Evolutionary conservation across 305 asterid genomes (phyloP).

Genomic region (Nicotiana rustica): DNA sequence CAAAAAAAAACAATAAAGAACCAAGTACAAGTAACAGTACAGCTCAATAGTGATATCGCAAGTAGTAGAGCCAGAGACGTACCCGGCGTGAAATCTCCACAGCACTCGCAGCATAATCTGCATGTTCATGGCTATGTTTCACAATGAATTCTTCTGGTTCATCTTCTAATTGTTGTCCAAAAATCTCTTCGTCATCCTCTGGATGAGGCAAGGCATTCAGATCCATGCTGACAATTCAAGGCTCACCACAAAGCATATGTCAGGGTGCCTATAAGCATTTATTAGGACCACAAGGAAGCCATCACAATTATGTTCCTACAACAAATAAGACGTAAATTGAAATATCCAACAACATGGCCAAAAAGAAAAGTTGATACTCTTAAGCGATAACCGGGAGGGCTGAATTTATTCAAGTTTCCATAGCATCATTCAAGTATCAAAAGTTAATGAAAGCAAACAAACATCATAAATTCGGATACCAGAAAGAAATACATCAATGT

Average conservation of each 20-base stretch:
- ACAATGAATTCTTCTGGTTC: conserved; percentile 56
- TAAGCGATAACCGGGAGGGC: neutral
- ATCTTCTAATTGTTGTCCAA: conserved; percentile 63
- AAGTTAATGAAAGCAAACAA: neutral
- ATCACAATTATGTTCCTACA: neutral
- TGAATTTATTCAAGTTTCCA: neutral
- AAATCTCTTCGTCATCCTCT: conserved; percentile 82
- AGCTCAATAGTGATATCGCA: neutral
- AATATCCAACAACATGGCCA: neutral
- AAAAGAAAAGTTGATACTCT: neutral
- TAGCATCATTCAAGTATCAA: neutral
- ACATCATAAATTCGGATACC: neutral
- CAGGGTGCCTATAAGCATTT: conserved; percentile 36
- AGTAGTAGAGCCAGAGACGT: conserved; percentile 42
- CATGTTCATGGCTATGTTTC: conserved; percentile 52
- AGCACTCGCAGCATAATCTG: conserved; percentile 63
- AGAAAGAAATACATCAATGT: neutral
- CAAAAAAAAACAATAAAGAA: neutral
- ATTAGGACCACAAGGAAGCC: neutral
- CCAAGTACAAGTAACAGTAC: neutral
- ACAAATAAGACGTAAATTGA: neutral
- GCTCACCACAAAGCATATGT: conserved; percentile 56
- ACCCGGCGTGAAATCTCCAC: conserved; percentile 76
- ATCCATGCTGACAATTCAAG: conserved; percentile 82
- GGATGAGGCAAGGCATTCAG: conserved; percentile 94